Base-by-base conservation (phyloP, 2,329 filamentous ascomycete genomes). In the Hypoxylon sp. region DNA sequence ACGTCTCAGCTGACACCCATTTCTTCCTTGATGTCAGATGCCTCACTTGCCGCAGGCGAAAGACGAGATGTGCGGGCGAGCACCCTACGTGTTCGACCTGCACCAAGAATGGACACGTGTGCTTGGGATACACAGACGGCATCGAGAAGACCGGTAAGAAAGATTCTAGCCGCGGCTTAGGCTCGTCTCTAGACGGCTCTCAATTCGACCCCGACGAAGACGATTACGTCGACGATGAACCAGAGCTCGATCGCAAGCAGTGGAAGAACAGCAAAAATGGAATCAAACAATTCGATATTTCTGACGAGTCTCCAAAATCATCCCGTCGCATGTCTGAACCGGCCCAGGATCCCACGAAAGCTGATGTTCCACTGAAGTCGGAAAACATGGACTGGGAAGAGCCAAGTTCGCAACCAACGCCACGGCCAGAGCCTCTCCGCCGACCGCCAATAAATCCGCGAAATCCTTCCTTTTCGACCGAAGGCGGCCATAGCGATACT, bases 11-110 rank as follows among this genome's bases (percentile, higher is more conserved):
- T 73, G 65, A 74, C 67, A 54, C 13, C 35, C 39, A 54, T 54
- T 60, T 70, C 21, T 66, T 29, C 65, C 50, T 56, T 48, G 60
- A 37, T 52, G 61, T 56, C 74, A 91, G 89, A 67, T 92, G 91
- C 79, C 82, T 89, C 76, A 92, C 91, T 46, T 93, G 91, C 81
- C 89, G 91, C 74, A 92, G 89, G 78, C 87, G 91, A 75, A 93
- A 93, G 81, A 93, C 91, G 58, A 85, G 91, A 77, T 93, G 91
- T 78, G 91, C 90, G 50, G 91, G 91, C 68, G 91, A 92, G 80
- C 88, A 90, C 69, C 91, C 91, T 63, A 81, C 86, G 19, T 93
- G 91, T 79, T 90, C 89, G 65, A 93, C 91, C 10, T 93, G 91
- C 74, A 85, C 87, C 65, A 91, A 91, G 73, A 92, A 92, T 75